phyloP scores from a whole-genome alignment of 1,284 basidiomycete species.

The Grifola frondosa region DNA sequence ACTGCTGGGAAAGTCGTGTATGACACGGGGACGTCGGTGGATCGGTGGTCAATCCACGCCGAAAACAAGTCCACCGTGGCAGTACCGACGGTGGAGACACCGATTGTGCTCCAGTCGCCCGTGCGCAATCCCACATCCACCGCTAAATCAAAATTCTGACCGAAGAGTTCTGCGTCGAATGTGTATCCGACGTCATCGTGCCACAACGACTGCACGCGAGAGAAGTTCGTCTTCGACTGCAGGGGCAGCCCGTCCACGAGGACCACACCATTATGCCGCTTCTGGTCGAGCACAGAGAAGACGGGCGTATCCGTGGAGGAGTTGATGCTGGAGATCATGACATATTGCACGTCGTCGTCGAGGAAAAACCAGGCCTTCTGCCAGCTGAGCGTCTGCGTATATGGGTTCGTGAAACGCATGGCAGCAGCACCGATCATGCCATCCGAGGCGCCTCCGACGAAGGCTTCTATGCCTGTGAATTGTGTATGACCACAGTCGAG shows the following conservation, averaged over 20 bases:
- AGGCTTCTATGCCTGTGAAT: slow-evolving; percentile 47
- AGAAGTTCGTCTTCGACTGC: slow-evolving; percentile 29
- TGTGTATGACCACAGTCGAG: slow-evolving; percentile 44
- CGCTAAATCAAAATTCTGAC: slow-evolving; percentile 38
- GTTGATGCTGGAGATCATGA: slow-evolving; percentile 54
- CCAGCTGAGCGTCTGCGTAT: slow-evolving; percentile 53
- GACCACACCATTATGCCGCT: slow-evolving; percentile 42
- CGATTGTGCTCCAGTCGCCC: slow-evolving; percentile 64
- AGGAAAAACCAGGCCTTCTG: slow-evolving; percentile 76
- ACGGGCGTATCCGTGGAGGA: slow-evolving; percentile 46
- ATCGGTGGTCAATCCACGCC: slow-evolving; percentile 54
- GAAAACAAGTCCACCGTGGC: slow-evolving; percentile 58
- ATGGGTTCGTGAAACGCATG: slow-evolving; percentile 65
- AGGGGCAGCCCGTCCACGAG: slow-evolving; percentile 41
- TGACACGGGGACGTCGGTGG: slow-evolving; percentile 34
- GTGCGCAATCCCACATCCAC: slow-evolving; percentile 47
- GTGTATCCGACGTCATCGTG: slow-evolving; percentile 58
- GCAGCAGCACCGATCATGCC: slow-evolving; percentile 53
- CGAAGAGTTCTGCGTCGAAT: slow-evolving; percentile 29
- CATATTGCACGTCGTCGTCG: slow-evolving; percentile 56
- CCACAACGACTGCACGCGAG: slow-evolving; percentile 46
- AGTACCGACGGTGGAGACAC: slow-evolving; percentile 54
- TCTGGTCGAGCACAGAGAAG: slow-evolving; percentile 66
- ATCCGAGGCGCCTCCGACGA: slow-evolving; percentile 65
- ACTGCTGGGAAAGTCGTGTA: slow-evolving; percentile 59